Evolutionary conservation across 2,329 filamentous ascomycete species (phyloP).

Genomic region (Nectriaceae sp.): DNA sequence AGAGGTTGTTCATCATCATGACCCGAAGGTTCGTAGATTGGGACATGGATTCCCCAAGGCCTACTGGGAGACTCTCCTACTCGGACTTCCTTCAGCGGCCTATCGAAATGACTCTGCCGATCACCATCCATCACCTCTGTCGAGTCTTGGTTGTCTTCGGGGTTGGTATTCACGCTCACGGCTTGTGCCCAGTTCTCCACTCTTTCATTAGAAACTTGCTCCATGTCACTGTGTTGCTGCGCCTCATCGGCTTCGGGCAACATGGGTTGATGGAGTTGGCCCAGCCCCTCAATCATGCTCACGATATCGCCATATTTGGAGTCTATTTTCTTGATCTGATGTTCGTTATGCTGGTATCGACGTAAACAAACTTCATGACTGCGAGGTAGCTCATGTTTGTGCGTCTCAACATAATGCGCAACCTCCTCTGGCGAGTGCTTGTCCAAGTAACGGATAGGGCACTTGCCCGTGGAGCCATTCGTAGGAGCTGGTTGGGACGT

Average conservation of each 20-base stretch:
- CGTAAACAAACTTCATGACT: conserved; percentile 93
- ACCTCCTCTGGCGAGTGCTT: conserved; percentile 93
- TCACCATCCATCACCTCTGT: conserved; percentile 52
- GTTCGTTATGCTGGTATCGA: conserved; percentile 83
- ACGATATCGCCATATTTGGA: conserved; percentile 91
- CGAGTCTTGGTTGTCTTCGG: conserved; percentile 33
- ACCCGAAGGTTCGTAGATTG: conserved; percentile 51
- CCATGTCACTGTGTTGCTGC: conserved; percentile 44
- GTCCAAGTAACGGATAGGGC: conserved; percentile 90
- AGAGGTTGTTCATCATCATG: conserved; percentile 44
- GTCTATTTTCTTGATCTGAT: conserved; percentile 84
- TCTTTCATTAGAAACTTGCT: conserved; percentile 63
- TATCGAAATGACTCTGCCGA: conserved; percentile 76
- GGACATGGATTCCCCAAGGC: conserved; percentile 89
- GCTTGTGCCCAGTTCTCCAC: conserved; percentile 86
- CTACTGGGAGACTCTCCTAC: conserved; percentile 91
- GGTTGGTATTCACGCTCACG: conserved; percentile 59
- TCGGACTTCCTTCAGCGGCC: conserved; percentile 84
- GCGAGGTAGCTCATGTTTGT: conserved; percentile 91
- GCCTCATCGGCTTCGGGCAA: conserved; percentile 60
- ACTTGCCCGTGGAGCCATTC: conserved; percentile 63
- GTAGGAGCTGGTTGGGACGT: conserved; percentile 52
- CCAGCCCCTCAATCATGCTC: conserved; percentile 91
- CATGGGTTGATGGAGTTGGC: conserved; percentile 85
- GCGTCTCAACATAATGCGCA: conserved; percentile 88